Conservation (phyloP, 768 basidiomycete genomes). For the Porphyrellus cyaneotinctus region DNA sequence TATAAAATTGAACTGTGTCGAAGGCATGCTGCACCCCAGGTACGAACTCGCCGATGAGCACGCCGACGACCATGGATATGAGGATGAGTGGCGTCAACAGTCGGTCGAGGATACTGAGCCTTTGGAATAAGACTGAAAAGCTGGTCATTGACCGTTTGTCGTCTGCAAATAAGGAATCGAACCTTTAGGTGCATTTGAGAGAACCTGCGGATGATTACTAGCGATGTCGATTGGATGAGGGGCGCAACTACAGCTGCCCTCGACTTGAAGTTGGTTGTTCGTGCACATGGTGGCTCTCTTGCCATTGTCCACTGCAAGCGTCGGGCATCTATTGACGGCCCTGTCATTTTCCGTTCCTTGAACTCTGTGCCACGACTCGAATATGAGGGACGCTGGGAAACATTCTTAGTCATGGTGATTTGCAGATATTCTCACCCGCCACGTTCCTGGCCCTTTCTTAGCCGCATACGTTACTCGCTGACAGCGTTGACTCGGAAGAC, state of each 20-base stretch:
- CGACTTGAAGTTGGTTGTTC: neutral
- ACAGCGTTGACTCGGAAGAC: too few relatives aligned
- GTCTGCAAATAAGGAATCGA: neutral
- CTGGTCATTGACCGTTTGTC: neutral
- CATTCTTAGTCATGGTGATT: too few relatives aligned
- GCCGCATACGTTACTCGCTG: too few relatives aligned
- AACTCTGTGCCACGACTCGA: too few relatives aligned
- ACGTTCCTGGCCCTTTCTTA: too few relatives aligned
- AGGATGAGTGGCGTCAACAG: constrained; percentile 65
- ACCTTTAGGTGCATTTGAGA: constrained; percentile 3
- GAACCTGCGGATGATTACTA: neutral
- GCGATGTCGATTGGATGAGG: neutral
- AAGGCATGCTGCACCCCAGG: constrained; percentile 58
- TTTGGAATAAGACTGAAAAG: constrained; percentile 34
- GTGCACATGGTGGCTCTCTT: neutral
- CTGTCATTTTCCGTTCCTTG: too few relatives aligned
- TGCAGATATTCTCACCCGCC: too few relatives aligned
- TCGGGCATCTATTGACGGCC: too few relatives aligned
- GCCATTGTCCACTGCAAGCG: too few relatives aligned
- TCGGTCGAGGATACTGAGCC: constrained; percentile 52
- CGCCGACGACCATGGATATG: constrained; percentile 69
- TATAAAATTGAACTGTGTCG: constrained; percentile 56
- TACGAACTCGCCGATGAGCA: constrained; percentile 68
- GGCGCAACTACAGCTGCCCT: neutral
- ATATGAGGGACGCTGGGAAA: too few relatives aligned